Base-by-base conservation (phyloP, 306 rosid species). In the Spatholobus suberectus region DNA sequence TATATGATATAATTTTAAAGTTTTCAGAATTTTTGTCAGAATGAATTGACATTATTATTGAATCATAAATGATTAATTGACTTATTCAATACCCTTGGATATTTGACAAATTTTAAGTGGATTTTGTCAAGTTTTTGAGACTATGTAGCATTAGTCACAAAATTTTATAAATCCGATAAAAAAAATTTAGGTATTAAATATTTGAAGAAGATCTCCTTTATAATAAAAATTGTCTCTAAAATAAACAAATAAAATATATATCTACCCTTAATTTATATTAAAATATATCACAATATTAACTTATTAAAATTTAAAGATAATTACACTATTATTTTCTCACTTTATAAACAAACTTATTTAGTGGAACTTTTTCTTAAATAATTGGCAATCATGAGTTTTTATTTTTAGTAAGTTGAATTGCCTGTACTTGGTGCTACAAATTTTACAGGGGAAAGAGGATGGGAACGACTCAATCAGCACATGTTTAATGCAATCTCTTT, bases 401-500 rank as follows among this genome's bases (percentile, higher is more conserved):
- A 1, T 51, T 37, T 55, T 11, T 13, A 5, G 41, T 12, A 20
- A 54, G 2, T 74, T 76, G 27, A 40, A 38, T 58, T 21, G n/a
- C 18, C 5, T 21, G 62, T 11, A 34, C 35, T 35, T 38, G 69
- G 24, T 59, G 17, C 38, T 46, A 15, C 43, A 44, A 63, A 77
- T 46, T 65, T 78, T 65, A 49, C 37, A 24, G n/a, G 24, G 27
- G 57, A n/a, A n/a, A 52, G 3, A 73, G 8, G 12, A 58, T 38
- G 49, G 70, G 37, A 59, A 43, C 38, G 20, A 76, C 17, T 11
- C 8, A 27, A 41, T 14, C 5, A 63, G n/a, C 69, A 69, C 70
- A 69, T 79, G 83, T 40, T 69, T 24, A 52, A 54, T 51, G 77
- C 44, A 77, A 23, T 43, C 15, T 62, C 55, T 47, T 63, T 35